Base-by-base conservation (phyloP, 805 yeast genomes). In the Cyberlindnera mississippiensis region DNA sequence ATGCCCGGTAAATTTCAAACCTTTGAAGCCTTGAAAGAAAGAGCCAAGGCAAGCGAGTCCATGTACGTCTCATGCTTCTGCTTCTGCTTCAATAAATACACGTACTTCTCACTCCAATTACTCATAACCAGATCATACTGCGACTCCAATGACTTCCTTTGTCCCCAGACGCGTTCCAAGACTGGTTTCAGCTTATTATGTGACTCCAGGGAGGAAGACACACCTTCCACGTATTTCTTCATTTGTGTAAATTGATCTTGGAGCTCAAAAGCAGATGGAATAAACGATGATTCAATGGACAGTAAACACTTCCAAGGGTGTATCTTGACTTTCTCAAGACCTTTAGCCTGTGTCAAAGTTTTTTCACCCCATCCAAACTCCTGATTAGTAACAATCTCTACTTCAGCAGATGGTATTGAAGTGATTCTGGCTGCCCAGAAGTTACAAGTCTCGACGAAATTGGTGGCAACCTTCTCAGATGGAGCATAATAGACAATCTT, bases 341-440 rank as follows among this genome's bases (percentile, higher is more conserved):
- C 59, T 8, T 59, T 47, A 39, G 52, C 48, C 24, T 30, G 27
- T 2, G 39, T 38, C 5, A 65, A 33, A 1, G 62, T 17, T 4
- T 38, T 42, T 5, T 48, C 39, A 36, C 70, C 62, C 96, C 96
- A 88, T 2, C 96, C 96, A 57, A 78, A 88, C 58, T 89, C 95
- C 44, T 81, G 75, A 40, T 69, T 74, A 6, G 91, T 80, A 2
- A 88, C 79, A 26, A 85, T 71, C 48, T 83, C 79, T 41, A 79
- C 82, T 53, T 81, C 85, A 0, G 80, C 46, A 26, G 68, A 71
- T 3, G 96, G 96, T 16, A 86, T 81, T 13, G 89, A 82, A 6
- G 95, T 82, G 28, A 85, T 74, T 50, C 93, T 75, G 2, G 91
- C 85, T 2, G 95, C 86, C 96, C 96, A 89, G 59, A 85, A 89